Evolutionary conservation across 1,139 yeast species (phyloP).

Genomic region (Candida tetrigidarum): DNA sequence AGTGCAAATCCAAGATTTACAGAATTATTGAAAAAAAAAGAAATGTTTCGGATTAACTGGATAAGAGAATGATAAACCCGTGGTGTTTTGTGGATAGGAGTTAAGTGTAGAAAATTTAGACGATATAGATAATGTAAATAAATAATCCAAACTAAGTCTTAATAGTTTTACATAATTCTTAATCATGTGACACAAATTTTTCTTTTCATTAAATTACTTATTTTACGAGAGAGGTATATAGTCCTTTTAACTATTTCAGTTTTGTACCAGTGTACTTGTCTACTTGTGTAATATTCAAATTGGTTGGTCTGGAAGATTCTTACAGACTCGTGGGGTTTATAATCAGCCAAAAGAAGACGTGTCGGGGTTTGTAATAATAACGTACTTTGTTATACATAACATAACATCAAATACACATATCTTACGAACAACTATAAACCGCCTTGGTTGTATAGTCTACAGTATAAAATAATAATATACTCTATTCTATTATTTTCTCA

Average conservation of each 20-base stretch:
- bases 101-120: too few species aligned
- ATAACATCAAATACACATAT: background rate
- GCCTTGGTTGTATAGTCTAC: constrained; percentile 1
- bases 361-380: too few species aligned
- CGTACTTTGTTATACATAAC: constrained; percentile 1
- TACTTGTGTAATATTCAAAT: background rate
- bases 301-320: too few species aligned
- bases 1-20: background rate
- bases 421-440: background rate
- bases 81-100: too few species aligned
- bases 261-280: too few species aligned
- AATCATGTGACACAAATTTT: constrained; percentile 5
- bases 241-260: too few species aligned
- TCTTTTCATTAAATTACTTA: background rate
- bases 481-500: background rate
- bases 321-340: too few species aligned
- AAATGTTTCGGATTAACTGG: constrained; percentile 5
- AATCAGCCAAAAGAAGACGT: too few species aligned
- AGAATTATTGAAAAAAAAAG: background rate
- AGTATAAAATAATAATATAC: background rate
- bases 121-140: too few species aligned
- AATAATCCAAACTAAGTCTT: too few species aligned
- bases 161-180: too few species aligned
- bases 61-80: background rate
- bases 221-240: background rate